A percentile compares a stretch with the other conserved stretches of the same genome.
These are phyloP conservation scores for sweet orange (Citrus sinensis) DNA, from an alignment of 345 rosid species.

Conservation along the genomic window DVS_A1.0 CM039169.1:28837001-28837500, in stretches of 20 bases:
- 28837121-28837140: not conserved
- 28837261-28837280: slow-evolving; percentile 82
- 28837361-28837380: slow-evolving; percentile 81
- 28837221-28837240: slow-evolving; percentile 92
- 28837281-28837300: slow-evolving; percentile 74
- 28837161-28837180: not conserved
- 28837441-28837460: not conserved
- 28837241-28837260: slow-evolving; percentile 71
- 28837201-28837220: slow-evolving; percentile 93
- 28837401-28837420: not conserved
- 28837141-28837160: not conserved
- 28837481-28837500: not conserved
- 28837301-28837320: slow-evolving; percentile 71
- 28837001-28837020: slow-evolving; percentile 57
- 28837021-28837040: slow-evolving; percentile 65
- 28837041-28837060: slow-evolving; percentile 94
- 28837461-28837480: not conserved
- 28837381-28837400: slow-evolving; percentile 70
- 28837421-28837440: not conserved
- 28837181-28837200: slow-evolving; percentile 91
- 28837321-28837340: slow-evolving; percentile 72
- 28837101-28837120: slow-evolving; percentile 18
- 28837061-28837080: slow-evolving; percentile 97
- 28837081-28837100: slow-evolving; percentile 79
- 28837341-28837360: slow-evolving; percentile 83